Evolutionary conservation across 352 stramenopile species (phyloP).

Genomic region (Plasmopara viticola): DNA sequence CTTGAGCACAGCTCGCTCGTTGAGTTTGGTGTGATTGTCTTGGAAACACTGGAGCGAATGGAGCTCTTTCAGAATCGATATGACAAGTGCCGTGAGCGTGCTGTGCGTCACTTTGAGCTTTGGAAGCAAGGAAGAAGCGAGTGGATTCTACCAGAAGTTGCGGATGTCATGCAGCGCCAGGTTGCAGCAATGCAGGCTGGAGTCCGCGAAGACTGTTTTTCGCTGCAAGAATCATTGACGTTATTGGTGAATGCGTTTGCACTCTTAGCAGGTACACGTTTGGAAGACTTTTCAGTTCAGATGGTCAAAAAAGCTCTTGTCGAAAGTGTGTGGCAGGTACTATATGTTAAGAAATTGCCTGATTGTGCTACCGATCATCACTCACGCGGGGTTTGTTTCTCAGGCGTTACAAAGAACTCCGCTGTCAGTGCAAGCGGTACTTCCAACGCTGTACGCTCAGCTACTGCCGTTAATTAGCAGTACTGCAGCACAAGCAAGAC

Average conservation of each 20-base stretch:
- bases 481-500: slow-evolving; percentile 4
- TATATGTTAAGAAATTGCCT: background rate
- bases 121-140: slow-evolving; percentile 38
- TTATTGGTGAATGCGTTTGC: slow-evolving; percentile 63
- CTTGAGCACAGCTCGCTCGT: slow-evolving; percentile 51
- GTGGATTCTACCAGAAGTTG: slow-evolving; percentile 69
- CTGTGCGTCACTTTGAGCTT: slow-evolving; percentile 44
- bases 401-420: slow-evolving; percentile 26
- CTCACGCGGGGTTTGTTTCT: slow-evolving; percentile 4
- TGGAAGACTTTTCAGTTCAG: slow-evolving; percentile 66
- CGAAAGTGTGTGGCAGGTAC: slow-evolving; percentile 47
- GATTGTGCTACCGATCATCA: background rate
- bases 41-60: slow-evolving; percentile 75
- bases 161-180: slow-evolving; percentile 55
- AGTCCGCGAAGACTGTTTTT: slow-evolving; percentile 15
- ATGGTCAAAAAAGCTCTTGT: slow-evolving; percentile 53
- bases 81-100: slow-evolving; percentile 47
- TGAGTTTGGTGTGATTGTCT: slow-evolving; percentile 63
- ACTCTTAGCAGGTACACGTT: slow-evolving; percentile 31
- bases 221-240: slow-evolving; percentile 43
- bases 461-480: slow-evolving; percentile 23
- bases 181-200: slow-evolving; percentile 12
- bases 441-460: slow-evolving; percentile 30
- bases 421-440: slow-evolving; percentile 16
- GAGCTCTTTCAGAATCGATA: slow-evolving; percentile 38